These are phyloP conservation scores for Setomelanomma holmii DNA, from an alignment of 2,329 filamentous ascomycete species.

Conservation along the genomic window DNA sequence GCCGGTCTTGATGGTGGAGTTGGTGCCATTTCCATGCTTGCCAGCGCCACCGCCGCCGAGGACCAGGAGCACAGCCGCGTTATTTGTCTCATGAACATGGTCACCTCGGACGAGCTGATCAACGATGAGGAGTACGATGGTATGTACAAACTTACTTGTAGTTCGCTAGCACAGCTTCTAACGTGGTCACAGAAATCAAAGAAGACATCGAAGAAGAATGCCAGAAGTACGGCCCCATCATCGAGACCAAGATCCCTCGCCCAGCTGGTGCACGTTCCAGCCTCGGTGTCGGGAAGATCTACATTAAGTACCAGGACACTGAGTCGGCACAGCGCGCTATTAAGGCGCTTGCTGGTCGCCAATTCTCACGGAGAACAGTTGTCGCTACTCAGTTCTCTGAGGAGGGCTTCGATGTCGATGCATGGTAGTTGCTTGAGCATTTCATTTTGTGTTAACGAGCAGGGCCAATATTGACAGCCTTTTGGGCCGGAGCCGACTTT, in stretches of 20 bases:
- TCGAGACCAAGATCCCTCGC: conserved; percentile 92
- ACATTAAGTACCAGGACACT: conserved; percentile 84
- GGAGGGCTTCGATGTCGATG: conserved; percentile 93
- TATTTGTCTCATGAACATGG: conserved; percentile 96
- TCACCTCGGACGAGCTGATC: conserved; percentile 92
- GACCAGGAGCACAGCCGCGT: conserved; percentile 79
- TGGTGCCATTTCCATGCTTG: conserved; percentile 97
- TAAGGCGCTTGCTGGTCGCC: conserved; percentile 87
- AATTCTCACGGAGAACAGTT: conserved; percentile 95
- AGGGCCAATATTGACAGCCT: background rate
- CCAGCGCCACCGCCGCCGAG: conserved; percentile 82
- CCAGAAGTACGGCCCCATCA: conserved; percentile 82
- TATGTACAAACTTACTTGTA: conserved; percentile 52
- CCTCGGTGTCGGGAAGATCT: conserved; percentile 95
- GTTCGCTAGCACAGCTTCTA: conserved; percentile 5
- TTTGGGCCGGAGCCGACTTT: background rate
- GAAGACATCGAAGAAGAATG: conserved; percentile 96
- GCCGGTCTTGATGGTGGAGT: conserved; percentile 93
- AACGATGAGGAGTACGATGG: conserved; percentile 96
- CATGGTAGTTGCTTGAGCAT: conserved; percentile 67
- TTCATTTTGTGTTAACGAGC: background rate
- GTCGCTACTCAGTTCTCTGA: conserved; percentile 97
- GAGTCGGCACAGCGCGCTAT: conserved; percentile 85
- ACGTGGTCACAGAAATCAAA: conserved; percentile 77
- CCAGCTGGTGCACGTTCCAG: conserved; percentile 83